Base-by-base conservation (phyloP, 805 yeast genomes). In the Nakazawaea ernobii region DNA sequence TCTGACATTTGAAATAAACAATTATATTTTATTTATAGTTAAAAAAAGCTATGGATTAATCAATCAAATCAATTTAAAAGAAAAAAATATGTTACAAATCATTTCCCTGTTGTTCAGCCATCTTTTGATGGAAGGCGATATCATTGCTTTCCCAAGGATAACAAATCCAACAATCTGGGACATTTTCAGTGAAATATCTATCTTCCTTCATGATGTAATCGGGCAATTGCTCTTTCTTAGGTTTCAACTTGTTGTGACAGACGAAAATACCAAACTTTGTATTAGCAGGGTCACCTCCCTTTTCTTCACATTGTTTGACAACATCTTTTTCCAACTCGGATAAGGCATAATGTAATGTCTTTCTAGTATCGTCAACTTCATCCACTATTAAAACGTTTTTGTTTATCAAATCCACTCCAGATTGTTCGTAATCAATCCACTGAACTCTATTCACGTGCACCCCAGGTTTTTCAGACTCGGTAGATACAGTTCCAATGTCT, bases 361-460 rank as follows among this genome's bases (percentile, higher is more conserved):
- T 85, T 71, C 95, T 77, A 26, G 95, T 86, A 62, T 86, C 95
- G 64, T 86, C 95, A 39, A 86, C 95, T 63, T 86, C 95, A 61
- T 86, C 95, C 41, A 86, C 86, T 49, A 86, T 80, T 59, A 86
- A 67, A 24, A 86, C 76, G 58, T 77, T 83, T 63, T 84, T 86
- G 46, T 86, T 87, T 37, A 81, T 79, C 49, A 86, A 67, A 52
- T 76, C 74, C 48, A 77, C 64, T 46, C 80, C 77, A 49, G 86
- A 75, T 56, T 82, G 84, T 46, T 75, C 67, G 61, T 85, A 86
- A 61, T 86, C 90, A 50, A 86, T 79, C 95, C 95, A 86, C 65
- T 86, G 95, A 39, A 88, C 81, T 67, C 94, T 77, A 40, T 81
- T 78, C 32, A 86, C 92, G 52, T 77, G 70, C 32, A 80, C 76